A percentile compares a stretch with the other conserved stretches of the same genome.
Evolutionary conservation across 768 basidiomycete species (phyloP).

Genomic region (Leucocoprinus birnbaumii): DNA sequence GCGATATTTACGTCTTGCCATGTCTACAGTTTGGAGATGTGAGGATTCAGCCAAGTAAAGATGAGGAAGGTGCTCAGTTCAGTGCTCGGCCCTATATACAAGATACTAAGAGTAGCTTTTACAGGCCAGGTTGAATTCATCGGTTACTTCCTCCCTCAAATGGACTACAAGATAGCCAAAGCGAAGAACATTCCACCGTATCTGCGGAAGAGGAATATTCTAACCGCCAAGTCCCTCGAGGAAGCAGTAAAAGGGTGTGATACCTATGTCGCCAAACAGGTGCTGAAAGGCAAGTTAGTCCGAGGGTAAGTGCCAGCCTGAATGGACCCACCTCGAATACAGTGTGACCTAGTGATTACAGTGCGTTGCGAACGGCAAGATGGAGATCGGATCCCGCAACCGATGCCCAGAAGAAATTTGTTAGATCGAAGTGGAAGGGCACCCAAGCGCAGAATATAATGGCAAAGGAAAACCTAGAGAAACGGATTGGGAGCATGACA

Average conservation of each 20-base stretch:
- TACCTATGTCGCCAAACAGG: constrained; percentile 55
- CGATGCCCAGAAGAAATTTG: constrained; percentile 52
- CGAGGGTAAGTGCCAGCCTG: constrained; percentile 39
- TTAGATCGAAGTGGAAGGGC: constrained; percentile 50
- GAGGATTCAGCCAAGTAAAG: background rate
- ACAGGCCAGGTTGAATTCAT: background rate
- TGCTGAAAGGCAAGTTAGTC: constrained; percentile 46
- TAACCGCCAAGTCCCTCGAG: constrained; percentile 30
- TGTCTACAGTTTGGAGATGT: constrained; percentile 11
- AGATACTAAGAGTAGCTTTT: background rate
- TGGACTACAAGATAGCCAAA: constrained; percentile 4
- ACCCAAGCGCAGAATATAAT: constrained; percentile 14
- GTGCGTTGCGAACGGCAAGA: constrained; percentile 58
- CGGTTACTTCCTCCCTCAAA: constrained; percentile 7
- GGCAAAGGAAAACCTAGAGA: constrained; percentile 20
- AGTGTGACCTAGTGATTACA: constrained; percentile 22
- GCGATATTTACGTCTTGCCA: constrained; percentile 61
- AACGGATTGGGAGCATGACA: constrained; percentile 45
- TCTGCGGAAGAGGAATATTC: constrained; percentile 6
- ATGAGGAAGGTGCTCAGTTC: background rate
- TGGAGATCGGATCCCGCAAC: constrained; percentile 69
- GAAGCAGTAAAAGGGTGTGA: constrained; percentile 71
- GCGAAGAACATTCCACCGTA: background rate
- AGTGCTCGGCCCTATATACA: background rate
- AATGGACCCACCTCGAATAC: background rate